Evolutionary conservation across 2,329 filamentous ascomycete genomes (phyloP).

Genomic region (Colletotrichum trifolii): DNA sequence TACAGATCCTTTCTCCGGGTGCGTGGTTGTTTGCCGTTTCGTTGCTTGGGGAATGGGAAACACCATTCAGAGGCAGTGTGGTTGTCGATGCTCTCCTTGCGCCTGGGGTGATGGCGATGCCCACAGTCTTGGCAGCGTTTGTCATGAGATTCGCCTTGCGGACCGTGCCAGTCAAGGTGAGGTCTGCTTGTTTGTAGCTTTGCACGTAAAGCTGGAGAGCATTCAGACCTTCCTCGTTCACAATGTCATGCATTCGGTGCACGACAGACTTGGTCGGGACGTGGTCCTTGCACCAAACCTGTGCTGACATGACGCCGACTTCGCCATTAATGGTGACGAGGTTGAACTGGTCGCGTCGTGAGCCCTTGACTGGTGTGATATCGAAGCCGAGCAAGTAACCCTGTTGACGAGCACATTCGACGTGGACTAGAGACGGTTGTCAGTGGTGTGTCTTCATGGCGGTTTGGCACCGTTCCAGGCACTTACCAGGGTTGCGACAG

Average conservation of each 20-base stretch:
- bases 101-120: conserved; percentile 46
- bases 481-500: conserved; percentile 67
- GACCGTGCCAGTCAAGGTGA: conserved; percentile 89
- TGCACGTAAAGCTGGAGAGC: conserved; percentile 88
- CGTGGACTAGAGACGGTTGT: conserved; percentile 71
- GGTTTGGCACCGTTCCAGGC: conserved; percentile 41
- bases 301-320: conserved; percentile 84
- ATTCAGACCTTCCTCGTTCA: conserved; percentile 77
- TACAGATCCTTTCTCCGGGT: conserved; percentile 66
- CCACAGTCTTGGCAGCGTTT: conserved; percentile 67
- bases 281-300: conserved; percentile 93
- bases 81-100: conserved; percentile 69
- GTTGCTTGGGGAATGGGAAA: conserved; percentile 22
- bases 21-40: conserved; percentile 40
- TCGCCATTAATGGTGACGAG: conserved; percentile 86
- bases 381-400: conserved; percentile 91
- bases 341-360: conserved; percentile 81
- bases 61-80: conserved; percentile 46
- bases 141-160: conserved; percentile 87
- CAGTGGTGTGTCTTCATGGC: neutral
- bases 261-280: conserved; percentile 75
- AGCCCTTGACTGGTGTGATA: conserved; percentile 88
- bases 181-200: conserved; percentile 94
- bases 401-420: conserved; percentile 88
- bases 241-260: conserved; percentile 82